Percentiles rank a stretch among this genome's conserved stretches.
These are phyloP conservation scores for Chlorella vulgaris DNA, from an alignment of 139 green algal species.

Conservation along the genomic window DNA sequence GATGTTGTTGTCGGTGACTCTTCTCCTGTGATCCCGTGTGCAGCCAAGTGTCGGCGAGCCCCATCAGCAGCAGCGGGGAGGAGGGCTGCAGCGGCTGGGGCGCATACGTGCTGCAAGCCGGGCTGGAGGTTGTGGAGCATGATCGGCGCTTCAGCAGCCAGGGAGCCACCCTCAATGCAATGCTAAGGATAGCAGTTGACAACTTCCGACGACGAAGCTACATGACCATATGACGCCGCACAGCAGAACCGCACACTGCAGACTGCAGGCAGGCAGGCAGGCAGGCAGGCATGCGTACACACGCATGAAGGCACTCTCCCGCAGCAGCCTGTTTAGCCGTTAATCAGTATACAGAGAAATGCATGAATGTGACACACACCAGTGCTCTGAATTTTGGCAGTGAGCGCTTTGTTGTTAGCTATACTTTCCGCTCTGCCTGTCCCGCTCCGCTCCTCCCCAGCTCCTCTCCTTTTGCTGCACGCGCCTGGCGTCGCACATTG, in stretches of 20 bases:
- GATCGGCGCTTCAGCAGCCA: constrained; percentile 40
- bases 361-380: too few species aligned
- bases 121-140: constrained; percentile 38
- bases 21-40: neutral
- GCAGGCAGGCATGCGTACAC: too few species aligned
- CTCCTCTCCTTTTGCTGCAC: neutral
- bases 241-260: neutral
- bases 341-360: too few species aligned
- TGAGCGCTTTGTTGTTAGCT: too few species aligned
- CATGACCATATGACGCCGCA: neutral
- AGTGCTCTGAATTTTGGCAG: too few species aligned
- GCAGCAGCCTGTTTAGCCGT: too few species aligned
- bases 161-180: constrained; percentile 30
- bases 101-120: constrained; percentile 48
- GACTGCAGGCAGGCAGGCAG: neutral
- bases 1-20: too few species aligned
- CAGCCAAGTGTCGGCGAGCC: constrained; percentile 24
- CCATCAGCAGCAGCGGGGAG: constrained; percentile 23
- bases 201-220: constrained; percentile 44
- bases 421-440: neutral
- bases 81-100: constrained; percentile 33
- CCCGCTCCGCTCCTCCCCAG: neutral
- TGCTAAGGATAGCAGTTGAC: constrained; percentile 45
- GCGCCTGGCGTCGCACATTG: neutral
- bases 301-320: too few species aligned